Percentiles rank a stretch among this genome's conserved stretches.
phyloP scores from a whole-genome alignment of 805 yeast genomes.

The Ogataea methylovora region DNA sequence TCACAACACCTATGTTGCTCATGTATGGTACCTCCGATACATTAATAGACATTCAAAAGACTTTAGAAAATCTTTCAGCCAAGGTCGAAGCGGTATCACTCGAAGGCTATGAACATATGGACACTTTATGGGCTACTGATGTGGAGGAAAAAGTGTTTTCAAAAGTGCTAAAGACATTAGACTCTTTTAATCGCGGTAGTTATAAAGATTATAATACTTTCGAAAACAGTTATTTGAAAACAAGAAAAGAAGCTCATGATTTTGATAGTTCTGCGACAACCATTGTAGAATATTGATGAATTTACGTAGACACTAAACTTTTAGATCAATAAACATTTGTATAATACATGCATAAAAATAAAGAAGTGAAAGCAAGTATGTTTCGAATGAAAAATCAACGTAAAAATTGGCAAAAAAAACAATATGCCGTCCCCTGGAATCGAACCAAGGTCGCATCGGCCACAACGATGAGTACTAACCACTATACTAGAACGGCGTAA shows the following conservation, averaged over 20 bases:
- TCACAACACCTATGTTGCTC: slow-evolving; percentile 68
- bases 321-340: no score
- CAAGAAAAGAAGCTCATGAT: no score
- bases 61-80: slow-evolving; percentile 61
- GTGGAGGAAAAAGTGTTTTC: slow-evolving; percentile 40
- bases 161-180: slow-evolving; percentile 6
- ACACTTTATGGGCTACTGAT: slow-evolving; percentile 79
- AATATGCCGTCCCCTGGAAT: slow-evolving; percentile 16
- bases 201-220: no score
- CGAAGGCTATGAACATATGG: slow-evolving; percentile 78
- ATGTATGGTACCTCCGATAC: slow-evolving; percentile 79
- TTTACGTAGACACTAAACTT: no score
- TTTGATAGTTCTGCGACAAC: no score
- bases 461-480: slow-evolving; percentile 23
- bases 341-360: no score
- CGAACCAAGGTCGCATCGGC: slow-evolving; percentile 23
- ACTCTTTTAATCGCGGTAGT: background rate
- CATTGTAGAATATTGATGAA: no score
- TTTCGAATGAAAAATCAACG: no score
- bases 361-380: no score
- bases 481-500: slow-evolving; percentile 24
- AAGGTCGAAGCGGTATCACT: slow-evolving; percentile 36
- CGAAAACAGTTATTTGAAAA: no score
- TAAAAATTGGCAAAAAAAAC: slow-evolving; percentile 4
- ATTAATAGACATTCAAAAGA: slow-evolving; percentile 75